Conservation (phyloP, 2,329 filamentous ascomycete species). For the Rasamsonia emersonii region DNA sequence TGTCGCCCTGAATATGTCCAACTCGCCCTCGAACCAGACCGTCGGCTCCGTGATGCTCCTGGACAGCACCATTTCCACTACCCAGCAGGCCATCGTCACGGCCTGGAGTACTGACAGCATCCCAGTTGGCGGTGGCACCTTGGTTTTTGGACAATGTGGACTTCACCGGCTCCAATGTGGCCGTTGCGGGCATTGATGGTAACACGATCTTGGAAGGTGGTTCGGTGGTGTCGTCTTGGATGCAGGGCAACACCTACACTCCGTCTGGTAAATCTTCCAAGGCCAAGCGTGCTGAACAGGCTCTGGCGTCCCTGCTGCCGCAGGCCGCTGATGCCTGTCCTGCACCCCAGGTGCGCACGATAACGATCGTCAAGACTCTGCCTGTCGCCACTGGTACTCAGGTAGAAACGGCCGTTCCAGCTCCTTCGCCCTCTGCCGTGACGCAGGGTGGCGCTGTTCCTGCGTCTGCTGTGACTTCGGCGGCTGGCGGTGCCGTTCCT, state of each 20-base stretch:
- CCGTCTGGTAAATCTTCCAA: conserved; percentile 13
- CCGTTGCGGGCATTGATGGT: conserved; percentile 53
- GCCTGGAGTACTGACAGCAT: conserved; percentile 57
- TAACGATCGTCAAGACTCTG: conserved; percentile 9
- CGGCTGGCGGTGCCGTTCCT: conserved; percentile 1
- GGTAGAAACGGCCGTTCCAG: background rate
- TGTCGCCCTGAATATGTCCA: conserved; percentile 73
- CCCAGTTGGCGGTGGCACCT: conserved; percentile 64
- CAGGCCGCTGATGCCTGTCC: conserved; percentile 7
- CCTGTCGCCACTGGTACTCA: conserved; percentile 1
- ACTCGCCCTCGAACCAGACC: conserved; percentile 55
- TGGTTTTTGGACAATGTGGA: conserved; percentile 88
- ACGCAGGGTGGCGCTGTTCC: too few species aligned
- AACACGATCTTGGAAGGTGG: conserved; percentile 60
- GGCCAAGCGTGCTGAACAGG: conserved; percentile 5
- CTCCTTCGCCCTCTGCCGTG: background rate
- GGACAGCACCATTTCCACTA: conserved; percentile 72
- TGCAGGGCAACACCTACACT: conserved; percentile 68
- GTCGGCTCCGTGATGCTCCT: conserved; percentile 79
- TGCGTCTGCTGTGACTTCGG: background rate
- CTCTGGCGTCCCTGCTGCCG: background rate
- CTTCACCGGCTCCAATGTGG: conserved; percentile 60
- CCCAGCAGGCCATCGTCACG: conserved; percentile 66
- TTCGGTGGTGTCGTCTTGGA: conserved; percentile 60
- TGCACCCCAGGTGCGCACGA: conserved; percentile 6